Percentiles rank a stretch among this genome's conserved stretches.
These are phyloP conservation scores for Posidonia oceanica DNA, from an alignment of 116 monocot genomes.

Conservation along the genomic window DNA sequence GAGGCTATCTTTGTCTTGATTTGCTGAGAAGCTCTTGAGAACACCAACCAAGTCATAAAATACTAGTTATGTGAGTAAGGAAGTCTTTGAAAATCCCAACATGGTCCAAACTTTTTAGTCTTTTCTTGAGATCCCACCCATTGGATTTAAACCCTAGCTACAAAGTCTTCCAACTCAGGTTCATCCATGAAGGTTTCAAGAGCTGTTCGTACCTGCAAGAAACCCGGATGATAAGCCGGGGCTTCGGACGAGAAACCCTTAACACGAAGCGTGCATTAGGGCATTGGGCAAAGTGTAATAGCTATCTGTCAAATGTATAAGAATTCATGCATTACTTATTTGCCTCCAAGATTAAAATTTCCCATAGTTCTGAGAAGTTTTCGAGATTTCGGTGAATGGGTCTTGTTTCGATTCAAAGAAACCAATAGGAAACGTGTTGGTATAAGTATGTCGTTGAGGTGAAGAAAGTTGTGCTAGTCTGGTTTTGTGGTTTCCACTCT, in stretches of 20 bases:
- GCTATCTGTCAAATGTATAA: background rate
- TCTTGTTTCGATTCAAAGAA: conserved; percentile 8
- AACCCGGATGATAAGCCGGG: conserved; percentile 20
- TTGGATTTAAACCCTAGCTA: background rate
- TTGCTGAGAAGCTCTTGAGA: conserved; percentile 1
- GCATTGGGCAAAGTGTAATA: conserved; percentile 7
- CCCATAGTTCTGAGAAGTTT: background rate
- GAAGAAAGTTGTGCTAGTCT: background rate
- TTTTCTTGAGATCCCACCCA: conserved; percentile 5
- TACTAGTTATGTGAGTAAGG: conserved; percentile 2
- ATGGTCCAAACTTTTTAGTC: conserved; percentile 7
- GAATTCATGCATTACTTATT: background rate
- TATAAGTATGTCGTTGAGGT: conserved; percentile 3
- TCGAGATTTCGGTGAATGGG: conserved; percentile 9
- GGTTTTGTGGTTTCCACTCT: background rate
- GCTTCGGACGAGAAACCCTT: conserved; percentile 14
- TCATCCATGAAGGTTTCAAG: background rate
- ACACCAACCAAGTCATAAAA: background rate
- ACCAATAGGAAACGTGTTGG: conserved; percentile 1
- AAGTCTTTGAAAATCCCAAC: conserved; percentile 15
- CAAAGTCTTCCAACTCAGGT: conserved; percentile 6
- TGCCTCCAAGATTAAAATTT: background rate
- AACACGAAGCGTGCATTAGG: conserved; percentile 9
- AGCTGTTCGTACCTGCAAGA: background rate
- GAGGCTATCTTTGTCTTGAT: conserved; percentile 15